Percentiles rank a stretch among this genome's conserved stretches.
Conservation (phyloP, 768 basidiomycete genomes). For the Saitozyma podzolica region DNA sequence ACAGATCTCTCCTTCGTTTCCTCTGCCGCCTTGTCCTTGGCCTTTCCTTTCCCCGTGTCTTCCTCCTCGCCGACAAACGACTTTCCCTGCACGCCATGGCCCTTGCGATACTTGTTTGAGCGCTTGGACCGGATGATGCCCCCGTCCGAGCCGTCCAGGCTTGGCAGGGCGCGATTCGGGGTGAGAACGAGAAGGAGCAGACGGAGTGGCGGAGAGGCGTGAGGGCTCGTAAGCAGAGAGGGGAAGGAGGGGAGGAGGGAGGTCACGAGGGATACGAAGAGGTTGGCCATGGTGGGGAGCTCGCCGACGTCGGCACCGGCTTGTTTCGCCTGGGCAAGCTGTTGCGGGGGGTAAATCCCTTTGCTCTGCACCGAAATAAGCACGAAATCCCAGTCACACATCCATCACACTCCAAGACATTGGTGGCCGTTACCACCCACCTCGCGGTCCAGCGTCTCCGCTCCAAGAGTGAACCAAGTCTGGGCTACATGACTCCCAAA, state of each 20-base stretch:
- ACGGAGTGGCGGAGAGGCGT: constrained; percentile 86
- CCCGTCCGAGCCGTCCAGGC: constrained; percentile 38
- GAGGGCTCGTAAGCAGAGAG: constrained; percentile 74
- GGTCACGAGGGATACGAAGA: constrained; percentile 32
- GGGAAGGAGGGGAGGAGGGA: constrained; percentile 63
- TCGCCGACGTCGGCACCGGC: constrained; percentile 15
- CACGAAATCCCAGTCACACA: constrained; percentile 5
- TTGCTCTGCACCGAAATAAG: constrained; percentile 9
- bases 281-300: constrained; percentile 52
- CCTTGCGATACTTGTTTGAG: constrained; percentile 76
- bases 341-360: constrained; percentile 54
- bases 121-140: constrained; percentile 72
- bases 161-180: constrained; percentile 58
- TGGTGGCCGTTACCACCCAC: constrained; percentile 22
- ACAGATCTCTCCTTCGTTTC: constrained; percentile 26
- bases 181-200: constrained; percentile 75
- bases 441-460: constrained; percentile 56
- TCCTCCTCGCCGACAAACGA: constrained; percentile 65
- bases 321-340: constrained; percentile 20
- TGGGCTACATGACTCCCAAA: constrained; percentile 97
- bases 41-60: constrained; percentile 45
- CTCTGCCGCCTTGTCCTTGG: constrained; percentile 20
- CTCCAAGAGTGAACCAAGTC: constrained; percentile 66
- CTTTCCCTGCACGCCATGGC: constrained; percentile 71
- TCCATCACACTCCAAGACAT: no score